A percentile compares a stretch with the other conserved stretches of the same genome.
These are phyloP conservation scores for Sesbania bispinosa DNA, from an alignment of 306 rosid genomes.

Conservation along the genomic window DNA sequence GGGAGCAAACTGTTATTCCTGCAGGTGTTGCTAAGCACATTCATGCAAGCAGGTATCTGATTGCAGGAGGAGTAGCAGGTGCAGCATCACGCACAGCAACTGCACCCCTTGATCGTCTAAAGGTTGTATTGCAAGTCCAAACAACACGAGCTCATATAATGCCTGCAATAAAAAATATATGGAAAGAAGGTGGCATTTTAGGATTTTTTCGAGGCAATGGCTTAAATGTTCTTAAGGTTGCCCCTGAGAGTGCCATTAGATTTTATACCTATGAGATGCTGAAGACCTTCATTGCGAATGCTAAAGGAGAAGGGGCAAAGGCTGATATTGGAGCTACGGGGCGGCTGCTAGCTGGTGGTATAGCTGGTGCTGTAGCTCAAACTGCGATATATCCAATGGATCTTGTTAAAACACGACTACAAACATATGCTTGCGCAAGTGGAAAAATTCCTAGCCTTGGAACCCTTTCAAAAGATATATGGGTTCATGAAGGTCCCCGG, in stretches of 20 bases:
- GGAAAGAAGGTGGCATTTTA: constrained; percentile 69
- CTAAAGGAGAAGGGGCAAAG: constrained; percentile 50
- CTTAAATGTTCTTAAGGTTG: constrained; percentile 87
- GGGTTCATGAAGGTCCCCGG: constrained; percentile 84
- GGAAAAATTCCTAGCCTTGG: constrained; percentile 67
- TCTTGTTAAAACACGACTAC: constrained; percentile 88
- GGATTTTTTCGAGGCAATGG: constrained; percentile 96
- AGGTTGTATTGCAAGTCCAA: constrained; percentile 88
- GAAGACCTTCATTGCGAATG: constrained; percentile 50
- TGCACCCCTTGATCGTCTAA: constrained; percentile 92
- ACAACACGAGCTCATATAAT: constrained; percentile 50
- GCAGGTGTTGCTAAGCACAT: constrained; percentile 83
- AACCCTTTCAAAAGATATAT: constrained; percentile 70
- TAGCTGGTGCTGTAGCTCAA: constrained; percentile 93
- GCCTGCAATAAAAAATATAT: constrained; percentile 71
- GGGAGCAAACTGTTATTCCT: constrained; percentile 86
- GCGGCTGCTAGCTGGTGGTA: constrained; percentile 79
- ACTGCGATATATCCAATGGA: constrained; percentile 88
- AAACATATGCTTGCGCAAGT: constrained; percentile 53
- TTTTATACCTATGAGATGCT: constrained; percentile 79
- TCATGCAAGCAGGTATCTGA: constrained; percentile 79
- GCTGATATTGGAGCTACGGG: constrained; percentile 62
- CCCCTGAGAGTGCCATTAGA: constrained; percentile 94
- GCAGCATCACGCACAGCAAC: constrained; percentile 93
- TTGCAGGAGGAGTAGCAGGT: constrained; percentile 96